Conservation (phyloP, 305 asterid genomes). For the Fraxinus platypoda region DNA sequence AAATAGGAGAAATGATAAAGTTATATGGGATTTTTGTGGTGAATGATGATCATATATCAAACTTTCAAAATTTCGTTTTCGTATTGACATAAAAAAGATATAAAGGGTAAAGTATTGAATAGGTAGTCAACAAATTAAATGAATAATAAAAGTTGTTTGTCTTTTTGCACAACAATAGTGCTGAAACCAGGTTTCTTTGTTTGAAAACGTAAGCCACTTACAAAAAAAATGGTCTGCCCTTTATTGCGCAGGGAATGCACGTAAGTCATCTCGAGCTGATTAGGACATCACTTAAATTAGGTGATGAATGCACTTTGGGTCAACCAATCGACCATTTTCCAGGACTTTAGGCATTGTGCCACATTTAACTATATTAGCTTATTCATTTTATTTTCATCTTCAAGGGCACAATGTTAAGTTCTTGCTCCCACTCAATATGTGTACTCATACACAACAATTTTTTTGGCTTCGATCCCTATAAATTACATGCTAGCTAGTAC, state of each 20-base stretch:
- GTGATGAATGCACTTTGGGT: constrained; percentile 28
- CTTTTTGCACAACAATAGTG: neutral
- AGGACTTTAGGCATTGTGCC: constrained; percentile 26
- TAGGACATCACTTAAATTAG: constrained; percentile 44
- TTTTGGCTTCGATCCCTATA: neutral
- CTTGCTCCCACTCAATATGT: neutral
- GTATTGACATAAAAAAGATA: too few species aligned
- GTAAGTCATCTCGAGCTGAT: constrained; percentile 43
- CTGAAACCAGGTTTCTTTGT: neutral
- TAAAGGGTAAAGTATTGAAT: neutral
- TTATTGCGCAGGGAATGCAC: constrained; percentile 31
- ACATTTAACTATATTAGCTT: neutral
- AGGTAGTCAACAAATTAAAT: neutral
- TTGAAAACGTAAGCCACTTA: constrained; percentile 18
- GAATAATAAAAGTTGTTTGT: neutral
- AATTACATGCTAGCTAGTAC: neutral
- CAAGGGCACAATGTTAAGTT: neutral
- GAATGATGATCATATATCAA: neutral
- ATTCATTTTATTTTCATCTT: neutral
- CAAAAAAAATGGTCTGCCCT: neutral
- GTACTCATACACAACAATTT: too few species aligned
- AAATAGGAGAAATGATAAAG: neutral
- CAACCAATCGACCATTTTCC: constrained; percentile 32
- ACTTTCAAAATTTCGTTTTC: neutral
- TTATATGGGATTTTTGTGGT: neutral